These are phyloP conservation scores for Nepenthes gracilis DNA, from an alignment of 148 eudicot species.

Conservation along the genomic window DNA sequence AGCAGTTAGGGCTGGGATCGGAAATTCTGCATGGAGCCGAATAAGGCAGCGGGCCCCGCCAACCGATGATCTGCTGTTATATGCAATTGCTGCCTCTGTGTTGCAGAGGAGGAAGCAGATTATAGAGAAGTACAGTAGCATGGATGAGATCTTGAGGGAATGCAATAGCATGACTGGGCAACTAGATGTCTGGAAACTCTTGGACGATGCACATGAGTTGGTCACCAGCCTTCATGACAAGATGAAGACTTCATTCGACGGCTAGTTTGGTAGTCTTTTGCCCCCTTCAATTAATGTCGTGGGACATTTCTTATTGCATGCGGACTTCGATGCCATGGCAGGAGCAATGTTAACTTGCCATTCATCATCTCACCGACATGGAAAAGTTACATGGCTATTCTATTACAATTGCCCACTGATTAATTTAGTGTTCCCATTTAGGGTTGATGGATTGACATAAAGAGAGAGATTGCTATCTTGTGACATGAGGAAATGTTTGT, in stretches of 20 bases:
- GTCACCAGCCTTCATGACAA: constrained; percentile 88
- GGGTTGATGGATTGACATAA: no score
- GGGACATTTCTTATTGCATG: no score
- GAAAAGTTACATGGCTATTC: no score
- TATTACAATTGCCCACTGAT: no score
- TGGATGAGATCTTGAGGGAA: constrained; percentile 92
- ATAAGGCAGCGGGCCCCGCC: constrained; percentile 94
- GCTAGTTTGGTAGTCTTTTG: not conserved
- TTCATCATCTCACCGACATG: no score
- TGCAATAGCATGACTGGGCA: constrained; percentile 95
- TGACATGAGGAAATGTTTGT: no score
- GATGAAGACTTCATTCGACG: constrained; percentile 28
- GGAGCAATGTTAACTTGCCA: no score
- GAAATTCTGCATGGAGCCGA: constrained; percentile 86
- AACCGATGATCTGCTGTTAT: constrained; percentile 78
- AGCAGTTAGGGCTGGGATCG: constrained; percentile 78
- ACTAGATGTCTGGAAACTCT: constrained; percentile 91
- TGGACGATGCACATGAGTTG: constrained; percentile 82
- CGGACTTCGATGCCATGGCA: no score
- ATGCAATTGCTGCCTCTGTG: constrained; percentile 92
- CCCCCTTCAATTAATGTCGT: no score
- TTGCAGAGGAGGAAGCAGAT: constrained; percentile 87
- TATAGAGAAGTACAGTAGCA: constrained; percentile 80
- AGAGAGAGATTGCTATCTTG: no score
- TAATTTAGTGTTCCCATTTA: no score